A percentile compares a stretch with the other conserved stretches of the same genome.
Conservation (phyloP, 805 yeast species). For the Saccharomycopsis lassenensis region DNA sequence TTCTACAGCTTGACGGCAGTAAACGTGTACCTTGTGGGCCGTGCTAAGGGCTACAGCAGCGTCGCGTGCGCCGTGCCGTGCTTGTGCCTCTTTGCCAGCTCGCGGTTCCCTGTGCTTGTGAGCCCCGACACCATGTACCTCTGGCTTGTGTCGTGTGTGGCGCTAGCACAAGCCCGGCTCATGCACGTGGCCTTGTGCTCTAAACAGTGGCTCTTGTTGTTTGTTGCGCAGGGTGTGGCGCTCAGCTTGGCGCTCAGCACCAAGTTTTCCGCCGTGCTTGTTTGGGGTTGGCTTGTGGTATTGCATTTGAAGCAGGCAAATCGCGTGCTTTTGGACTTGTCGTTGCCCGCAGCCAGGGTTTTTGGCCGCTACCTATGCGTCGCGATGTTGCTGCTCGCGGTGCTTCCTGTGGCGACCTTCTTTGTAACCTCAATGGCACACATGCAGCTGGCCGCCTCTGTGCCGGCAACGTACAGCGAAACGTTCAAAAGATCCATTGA, state of each 20-base stretch:
- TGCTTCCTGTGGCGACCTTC: conserved; percentile 9
- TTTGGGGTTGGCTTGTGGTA: conserved; percentile 60
- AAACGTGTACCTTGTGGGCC: no score
- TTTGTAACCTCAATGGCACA: conserved; percentile 9
- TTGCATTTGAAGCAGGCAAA: conserved; percentile 45
- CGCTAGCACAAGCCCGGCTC: no score
- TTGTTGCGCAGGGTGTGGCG: conserved; percentile 38
- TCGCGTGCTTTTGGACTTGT: conserved; percentile 60
- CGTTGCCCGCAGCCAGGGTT: conserved; percentile 28
- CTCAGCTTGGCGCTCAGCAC: conserved; percentile 50
- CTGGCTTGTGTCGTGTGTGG: no score
- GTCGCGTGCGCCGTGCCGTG: no score
- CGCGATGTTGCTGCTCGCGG: conserved; percentile 24
- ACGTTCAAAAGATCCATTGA: conserved; percentile 12
- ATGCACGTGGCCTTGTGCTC: conserved; percentile 37
- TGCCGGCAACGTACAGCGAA: conserved; percentile 24
- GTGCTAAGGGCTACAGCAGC: no score
- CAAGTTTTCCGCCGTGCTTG: conserved; percentile 63
- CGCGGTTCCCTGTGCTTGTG: no score
- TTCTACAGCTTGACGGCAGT: no score
- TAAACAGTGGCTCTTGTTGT: conserved; percentile 40
- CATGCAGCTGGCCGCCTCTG: conserved; percentile 6
- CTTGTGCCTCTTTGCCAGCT: no score
- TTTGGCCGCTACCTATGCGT: conserved; percentile 45
- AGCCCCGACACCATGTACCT: no score